These are phyloP conservation scores for Pyricularia pennisetigena DNA, from an alignment of 2,329 filamentous ascomycete genomes.

Conservation along the genomic window DNA sequence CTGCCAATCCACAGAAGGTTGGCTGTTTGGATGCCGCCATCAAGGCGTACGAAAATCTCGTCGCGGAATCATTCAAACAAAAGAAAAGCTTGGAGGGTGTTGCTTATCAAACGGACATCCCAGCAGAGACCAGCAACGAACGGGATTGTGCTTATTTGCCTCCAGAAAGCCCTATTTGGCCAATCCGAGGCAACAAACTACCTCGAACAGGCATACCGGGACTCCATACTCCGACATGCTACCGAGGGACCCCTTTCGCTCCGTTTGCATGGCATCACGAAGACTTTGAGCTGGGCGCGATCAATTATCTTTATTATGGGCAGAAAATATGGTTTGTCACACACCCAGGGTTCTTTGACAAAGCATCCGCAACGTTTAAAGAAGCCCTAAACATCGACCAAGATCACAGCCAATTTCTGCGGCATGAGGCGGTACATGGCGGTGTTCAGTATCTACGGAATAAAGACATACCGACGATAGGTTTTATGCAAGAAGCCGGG, in stretches of 20 bases:
- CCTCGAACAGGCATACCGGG: neutral
- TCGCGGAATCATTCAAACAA: neutral
- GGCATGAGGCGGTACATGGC: neutral
- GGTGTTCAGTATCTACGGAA: slow-evolving; percentile 1
- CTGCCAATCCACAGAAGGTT: neutral
- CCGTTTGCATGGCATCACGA: slow-evolving; percentile 4
- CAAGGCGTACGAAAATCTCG: neutral
- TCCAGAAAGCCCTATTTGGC: slow-evolving; percentile 2
- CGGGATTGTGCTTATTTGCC: neutral
- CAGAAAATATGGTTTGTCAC: slow-evolving; percentile 3
- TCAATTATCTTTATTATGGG: slow-evolving; percentile 1
- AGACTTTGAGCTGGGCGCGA: slow-evolving; percentile 1
- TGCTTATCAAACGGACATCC: slow-evolving; percentile 4
- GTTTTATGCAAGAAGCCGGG: slow-evolving; percentile 2
- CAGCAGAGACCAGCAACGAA: slow-evolving; percentile 1
- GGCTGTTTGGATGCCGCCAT: neutral
- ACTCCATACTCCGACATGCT: neutral
- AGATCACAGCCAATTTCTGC: slow-evolving; percentile 3
- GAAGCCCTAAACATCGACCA: neutral
- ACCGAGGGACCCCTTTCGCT: neutral
- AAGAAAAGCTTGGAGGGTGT: slow-evolving; percentile 1
- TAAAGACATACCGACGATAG: neutral
- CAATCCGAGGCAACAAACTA: slow-evolving; percentile 2
- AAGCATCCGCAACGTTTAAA: neutral
- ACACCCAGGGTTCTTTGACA: neutral